Base-by-base conservation (phyloP, 805 yeast genomes). In the Metschnikowia aberdeeniae region DNA sequence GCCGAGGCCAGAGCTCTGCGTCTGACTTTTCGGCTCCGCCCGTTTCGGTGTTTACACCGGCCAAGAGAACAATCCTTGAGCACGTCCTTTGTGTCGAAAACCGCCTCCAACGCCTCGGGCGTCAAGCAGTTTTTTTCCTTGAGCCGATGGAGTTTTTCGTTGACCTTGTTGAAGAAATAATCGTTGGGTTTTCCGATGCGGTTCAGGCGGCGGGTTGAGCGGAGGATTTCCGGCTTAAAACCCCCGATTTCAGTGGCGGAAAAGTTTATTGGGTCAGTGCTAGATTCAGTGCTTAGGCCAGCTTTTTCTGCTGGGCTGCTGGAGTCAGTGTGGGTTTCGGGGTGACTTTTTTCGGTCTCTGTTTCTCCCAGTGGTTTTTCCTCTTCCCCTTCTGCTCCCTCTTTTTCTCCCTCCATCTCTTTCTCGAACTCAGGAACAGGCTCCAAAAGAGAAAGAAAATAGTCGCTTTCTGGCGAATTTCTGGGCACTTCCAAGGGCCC, bases 31-130 rank as follows among this genome's bases (percentile, higher is more conserved):
- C 29, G 24, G 35, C 11, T 11, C 6, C 42, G 42, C 24, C 26
- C 29, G 17, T 9, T 14, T 29, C 43, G 30, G 26, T 29, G 31
- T 29, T 30, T 19, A 19, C 43, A 28, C 28, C 41, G 36, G 22
- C 35, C 35, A 30, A 38, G 49, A 26, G 17, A 35, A 24, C 52
- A 56, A 34, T 52, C 55, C 39, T 56, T 59, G 35, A 62, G 54
- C 27, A 61, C 58, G 31, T 59, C 67, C 32, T 58, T 60, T 26
- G 67, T 61, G 44, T 62, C 57, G 47, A 63, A 63, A n/a, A 63
- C 53, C 8, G 58, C 45, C 44, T 63, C 66, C 35, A 63, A 51
- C 3, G 58, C 55, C 34, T 55, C 53, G 9, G 65, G 58, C 3
- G 61, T 55, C 24, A 55, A 42, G 41, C 55, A 49, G 24, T 58